These are phyloP conservation scores for Bipolaris sorokiniana DNA, from an alignment of 2,329 filamentous ascomycete genomes.

Conservation along the genomic window DNA sequence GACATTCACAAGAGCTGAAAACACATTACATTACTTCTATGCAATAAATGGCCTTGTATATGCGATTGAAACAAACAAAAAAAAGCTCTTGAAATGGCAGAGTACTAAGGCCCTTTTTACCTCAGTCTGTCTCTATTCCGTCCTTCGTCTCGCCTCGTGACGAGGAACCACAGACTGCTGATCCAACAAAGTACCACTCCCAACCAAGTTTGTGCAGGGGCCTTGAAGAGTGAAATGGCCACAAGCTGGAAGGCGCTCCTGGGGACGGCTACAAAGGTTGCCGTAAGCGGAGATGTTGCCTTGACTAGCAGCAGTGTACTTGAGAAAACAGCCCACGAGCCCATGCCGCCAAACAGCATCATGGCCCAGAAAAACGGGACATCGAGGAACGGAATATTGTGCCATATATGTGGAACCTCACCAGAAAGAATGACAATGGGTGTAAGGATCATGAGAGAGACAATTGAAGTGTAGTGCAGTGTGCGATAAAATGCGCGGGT, in stretches of 20 bases:
- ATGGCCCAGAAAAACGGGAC: conserved; percentile 64
- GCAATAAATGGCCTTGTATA: not conserved
- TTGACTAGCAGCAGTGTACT: conserved; percentile 57
- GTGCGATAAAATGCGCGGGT: conserved; percentile 59
- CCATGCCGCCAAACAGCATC: conserved; percentile 56
- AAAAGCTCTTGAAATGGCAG: not conserved
- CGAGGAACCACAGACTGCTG: conserved; percentile 57
- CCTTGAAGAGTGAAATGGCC: conserved; percentile 55
- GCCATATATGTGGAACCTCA: conserved; percentile 56
- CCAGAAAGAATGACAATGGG: conserved; percentile 59
- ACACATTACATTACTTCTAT: not conserved
- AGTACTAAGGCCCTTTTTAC: conserved; percentile 37
- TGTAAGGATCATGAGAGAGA: conserved; percentile 57
- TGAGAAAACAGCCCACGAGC: conserved; percentile 57
- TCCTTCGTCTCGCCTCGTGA: conserved; percentile 52
- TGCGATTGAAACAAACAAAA: not conserved
- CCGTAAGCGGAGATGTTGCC: conserved; percentile 58
- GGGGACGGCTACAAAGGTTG: conserved; percentile 58
- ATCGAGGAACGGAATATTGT: conserved; percentile 62
- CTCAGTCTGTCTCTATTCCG: conserved; percentile 41
- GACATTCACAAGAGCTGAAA: not conserved
- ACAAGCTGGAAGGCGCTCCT: conserved; percentile 57
- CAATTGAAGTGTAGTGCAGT: conserved; percentile 59
- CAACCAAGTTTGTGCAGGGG: conserved; percentile 60
- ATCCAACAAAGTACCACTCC: conserved; percentile 59